phyloP scores from a whole-genome alignment of 352 stramenopile genomes.

The Phytophthora agathidicida region DNA sequence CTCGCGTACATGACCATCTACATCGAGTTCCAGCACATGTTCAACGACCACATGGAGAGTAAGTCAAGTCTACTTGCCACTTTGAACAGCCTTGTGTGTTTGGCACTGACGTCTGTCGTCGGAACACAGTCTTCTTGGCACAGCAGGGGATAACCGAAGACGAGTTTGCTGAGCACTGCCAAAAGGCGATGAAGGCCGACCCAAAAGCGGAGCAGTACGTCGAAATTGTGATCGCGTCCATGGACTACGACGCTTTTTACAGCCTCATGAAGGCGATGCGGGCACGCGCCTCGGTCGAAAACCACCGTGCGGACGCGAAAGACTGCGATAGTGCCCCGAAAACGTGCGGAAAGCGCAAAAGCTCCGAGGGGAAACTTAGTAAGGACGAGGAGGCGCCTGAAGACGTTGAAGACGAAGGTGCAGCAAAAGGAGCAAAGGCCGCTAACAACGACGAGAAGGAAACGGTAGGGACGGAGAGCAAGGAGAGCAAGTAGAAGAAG shows the following conservation, averaged over 20 bases:
- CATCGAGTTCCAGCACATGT: conserved; percentile 72
- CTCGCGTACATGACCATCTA: conserved; percentile 82
- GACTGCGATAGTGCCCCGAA: conserved; percentile 12
- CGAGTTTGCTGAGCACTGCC: conserved; percentile 60
- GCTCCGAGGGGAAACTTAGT: conserved; percentile 25
- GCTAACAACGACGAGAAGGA: conserved; percentile 29
- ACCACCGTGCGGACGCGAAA: conserved; percentile 38
- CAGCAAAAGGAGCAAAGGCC: conserved; percentile 22
- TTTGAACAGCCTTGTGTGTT: not conserved
- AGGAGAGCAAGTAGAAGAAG: conserved; percentile 32
- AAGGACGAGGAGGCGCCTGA: conserved; percentile 33
- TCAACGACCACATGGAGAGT: conserved; percentile 76
- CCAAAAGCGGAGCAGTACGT: conserved; percentile 70
- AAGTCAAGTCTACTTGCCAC: not conserved
- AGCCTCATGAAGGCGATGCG: conserved; percentile 80
- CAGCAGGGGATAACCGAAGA: conserved; percentile 58
- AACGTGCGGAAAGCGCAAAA: conserved; percentile 26
- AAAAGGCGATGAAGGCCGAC: conserved; percentile 62
- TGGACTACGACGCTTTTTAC: conserved; percentile 81
- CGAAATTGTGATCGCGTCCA: conserved; percentile 79
- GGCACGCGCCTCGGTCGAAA: conserved; percentile 52
- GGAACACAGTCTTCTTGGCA: conserved; percentile 59
- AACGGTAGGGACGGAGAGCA: conserved; percentile 15
- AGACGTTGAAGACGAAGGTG: conserved; percentile 30
- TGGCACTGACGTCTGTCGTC: not conserved